Base-by-base conservation (phyloP, 495 filamentous ascomycete species). In the Penicillium egyptiacum region DNA sequence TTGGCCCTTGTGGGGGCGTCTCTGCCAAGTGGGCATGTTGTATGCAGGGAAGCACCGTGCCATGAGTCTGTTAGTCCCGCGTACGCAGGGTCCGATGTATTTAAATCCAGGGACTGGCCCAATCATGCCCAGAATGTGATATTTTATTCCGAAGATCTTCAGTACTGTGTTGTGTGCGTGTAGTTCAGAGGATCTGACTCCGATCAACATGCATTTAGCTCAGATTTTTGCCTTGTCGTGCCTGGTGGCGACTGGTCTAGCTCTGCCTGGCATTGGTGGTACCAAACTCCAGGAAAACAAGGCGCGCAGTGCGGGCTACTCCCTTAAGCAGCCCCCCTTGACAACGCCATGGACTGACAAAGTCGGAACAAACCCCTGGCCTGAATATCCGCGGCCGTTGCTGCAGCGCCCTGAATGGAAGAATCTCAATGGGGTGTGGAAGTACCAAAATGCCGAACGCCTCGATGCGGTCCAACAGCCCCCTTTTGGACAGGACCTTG, bases 341-440 rank as follows among this genome's bases (percentile, higher is more conserved):
- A 80, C 79, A 30, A 88, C 85, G 1, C 71, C 75, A 0, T 88
- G 85, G 85, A 88, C 85, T 2, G 75, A 78, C 31, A 69, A 83
- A 49, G 82, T 84, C 4, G 83, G 83, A 47, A 84, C 78, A 0
- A 67, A 83, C 46, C 86, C 85, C 0, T 88, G 86, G 86, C 81
- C 84, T 3, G 80, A 87, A 60, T 84, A 88, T 69, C 86, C 86
- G 9, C 81, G 86, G 9, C 86, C 86, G 0, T 81, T 81, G 58
- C 74, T 86, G 39, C 67, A 79, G 46, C 79, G 86, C 1, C 70
- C 79, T 5, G 61, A 77, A 19, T 88, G 86, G 86, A 69, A 83
- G 67, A 86, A 72, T 35, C 71, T 88, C 31, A 88, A 88, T 61
- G 86, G 86, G 0, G 74, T 88, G 16, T 88, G 86, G 86, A 78